phyloP scores from a whole-genome alignment of 352 stramenopile genomes.

The Discostella stelligera region DNA sequence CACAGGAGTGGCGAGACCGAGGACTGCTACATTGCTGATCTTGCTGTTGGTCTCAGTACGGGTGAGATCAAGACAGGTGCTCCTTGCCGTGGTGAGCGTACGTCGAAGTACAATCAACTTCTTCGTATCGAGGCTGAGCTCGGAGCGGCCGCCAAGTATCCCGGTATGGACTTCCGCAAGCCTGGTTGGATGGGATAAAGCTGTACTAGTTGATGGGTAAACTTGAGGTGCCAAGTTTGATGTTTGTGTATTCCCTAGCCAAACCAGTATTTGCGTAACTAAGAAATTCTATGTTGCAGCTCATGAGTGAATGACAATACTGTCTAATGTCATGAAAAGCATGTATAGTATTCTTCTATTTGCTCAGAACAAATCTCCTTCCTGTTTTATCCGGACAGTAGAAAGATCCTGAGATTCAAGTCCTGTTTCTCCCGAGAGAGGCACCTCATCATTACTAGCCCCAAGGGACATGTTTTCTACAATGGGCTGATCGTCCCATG shows the following conservation, averaged over 20 bases:
- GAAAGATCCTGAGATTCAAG: neutral
- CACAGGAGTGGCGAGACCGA: conserved; percentile 99
- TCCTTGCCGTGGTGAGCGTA: conserved; percentile 95
- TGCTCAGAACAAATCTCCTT: neutral
- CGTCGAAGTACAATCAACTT: conserved; percentile 99
- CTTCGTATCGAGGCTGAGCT: conserved; percentile 97
- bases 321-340: too few relatives aligned
- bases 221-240: too few relatives aligned
- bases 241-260: too few relatives aligned
- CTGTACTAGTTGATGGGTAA: too few relatives aligned
- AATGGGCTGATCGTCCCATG: neutral
- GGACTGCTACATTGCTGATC: conserved; percentile 99
- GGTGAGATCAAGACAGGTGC: conserved; percentile 99
- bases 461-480: neutral
- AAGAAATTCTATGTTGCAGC: too few relatives aligned
- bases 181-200: conserved; percentile 79
- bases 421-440: neutral
- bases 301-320: too few relatives aligned
- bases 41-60: conserved; percentile 97
- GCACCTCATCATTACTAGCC: neutral
- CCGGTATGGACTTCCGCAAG: conserved; percentile 84
- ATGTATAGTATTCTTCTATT: too few relatives aligned
- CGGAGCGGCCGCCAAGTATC: conserved; percentile 85
- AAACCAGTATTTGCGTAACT: too few relatives aligned
- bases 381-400: neutral